A percentile compares a stretch with the other conserved stretches of the same genome.
Conservation (phyloP, 345 rosid genomes). For the Salix suchowensis region DNA sequence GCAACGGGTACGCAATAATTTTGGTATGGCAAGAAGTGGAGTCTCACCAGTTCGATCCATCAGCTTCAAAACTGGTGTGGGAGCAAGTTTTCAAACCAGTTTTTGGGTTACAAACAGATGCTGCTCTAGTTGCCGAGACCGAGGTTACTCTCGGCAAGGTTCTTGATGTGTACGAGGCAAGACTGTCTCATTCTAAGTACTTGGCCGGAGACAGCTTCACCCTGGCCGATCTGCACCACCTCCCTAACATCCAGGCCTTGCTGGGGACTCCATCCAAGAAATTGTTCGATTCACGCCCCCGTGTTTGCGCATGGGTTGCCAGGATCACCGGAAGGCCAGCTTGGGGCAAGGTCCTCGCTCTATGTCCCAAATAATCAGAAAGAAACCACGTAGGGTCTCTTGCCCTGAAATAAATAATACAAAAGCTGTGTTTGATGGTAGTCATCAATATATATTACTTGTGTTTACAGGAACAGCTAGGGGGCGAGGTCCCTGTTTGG, state of each 20-base stretch:
- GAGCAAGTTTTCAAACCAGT: background rate
- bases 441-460: background rate
- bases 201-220: conserved; percentile 40
- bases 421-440: background rate
- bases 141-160: conserved; percentile 35
- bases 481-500: too few relatives aligned
- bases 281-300: background rate
- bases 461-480: too few relatives aligned
- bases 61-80: background rate
- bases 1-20: background rate
- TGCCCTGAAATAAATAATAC: background rate
- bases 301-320: background rate
- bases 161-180: conserved; percentile 45
- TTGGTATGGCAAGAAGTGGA: background rate
- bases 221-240: conserved; percentile 45
- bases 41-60: background rate
- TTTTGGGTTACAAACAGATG: background rate
- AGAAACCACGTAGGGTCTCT: background rate
- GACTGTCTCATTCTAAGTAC: conserved; percentile 28
- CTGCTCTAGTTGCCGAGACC: conserved; percentile 8
- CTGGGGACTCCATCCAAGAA: background rate
- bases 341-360: background rate
- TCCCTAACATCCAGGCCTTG: background rate
- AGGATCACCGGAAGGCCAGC: background rate
- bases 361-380: background rate